phyloP scores from a whole-genome alignment of 2,329 filamentous ascomycete species.

The Hirsutella rhossiliensis region DNA sequence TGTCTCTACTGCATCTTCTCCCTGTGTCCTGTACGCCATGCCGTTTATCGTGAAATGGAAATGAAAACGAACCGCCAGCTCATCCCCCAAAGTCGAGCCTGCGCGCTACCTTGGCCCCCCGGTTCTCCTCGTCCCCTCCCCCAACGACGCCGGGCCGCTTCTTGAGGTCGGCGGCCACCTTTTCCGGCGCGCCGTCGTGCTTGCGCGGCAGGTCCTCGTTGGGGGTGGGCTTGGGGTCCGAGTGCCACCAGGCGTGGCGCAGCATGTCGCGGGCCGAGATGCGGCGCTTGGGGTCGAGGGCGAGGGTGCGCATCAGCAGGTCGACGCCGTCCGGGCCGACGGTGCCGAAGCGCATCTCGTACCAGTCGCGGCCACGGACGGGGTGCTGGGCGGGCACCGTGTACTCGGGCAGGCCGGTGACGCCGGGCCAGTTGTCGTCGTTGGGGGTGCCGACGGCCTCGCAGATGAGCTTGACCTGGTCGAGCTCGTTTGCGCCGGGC shows the following conservation, averaged over 20 bases:
- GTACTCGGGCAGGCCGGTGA: conserved; percentile 69
- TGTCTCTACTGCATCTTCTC: no score
- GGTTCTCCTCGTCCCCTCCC: conserved; percentile 49
- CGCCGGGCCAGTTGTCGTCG: conserved; percentile 92
- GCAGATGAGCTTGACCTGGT: conserved; percentile 76
- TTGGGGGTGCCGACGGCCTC: conserved; percentile 80
- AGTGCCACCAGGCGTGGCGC: conserved; percentile 75
- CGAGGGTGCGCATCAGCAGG: conserved; percentile 72
- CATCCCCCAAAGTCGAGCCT: conserved; percentile 63
- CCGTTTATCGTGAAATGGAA: background rate
- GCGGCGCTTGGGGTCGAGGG: conserved; percentile 75
- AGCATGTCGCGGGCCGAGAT: conserved; percentile 69
- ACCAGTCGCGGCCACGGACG: conserved; percentile 58
- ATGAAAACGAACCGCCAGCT: background rate
- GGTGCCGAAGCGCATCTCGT: conserved; percentile 64
- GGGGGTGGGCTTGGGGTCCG: conserved; percentile 69
- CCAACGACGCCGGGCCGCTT: conserved; percentile 51
- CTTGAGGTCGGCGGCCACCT: conserved; percentile 74
- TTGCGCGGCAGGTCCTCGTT: conserved; percentile 75
- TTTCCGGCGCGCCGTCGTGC: conserved; percentile 45
- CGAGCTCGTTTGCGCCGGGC: conserved; percentile 71
- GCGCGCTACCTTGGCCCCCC: conserved; percentile 65
- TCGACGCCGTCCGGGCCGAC: conserved; percentile 77
- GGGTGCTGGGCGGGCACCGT: conserved; percentile 54
- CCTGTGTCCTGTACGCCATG: no score